Conservation (phyloP, 495 filamentous ascomycete species). For the Copromyces sp. region DNA sequence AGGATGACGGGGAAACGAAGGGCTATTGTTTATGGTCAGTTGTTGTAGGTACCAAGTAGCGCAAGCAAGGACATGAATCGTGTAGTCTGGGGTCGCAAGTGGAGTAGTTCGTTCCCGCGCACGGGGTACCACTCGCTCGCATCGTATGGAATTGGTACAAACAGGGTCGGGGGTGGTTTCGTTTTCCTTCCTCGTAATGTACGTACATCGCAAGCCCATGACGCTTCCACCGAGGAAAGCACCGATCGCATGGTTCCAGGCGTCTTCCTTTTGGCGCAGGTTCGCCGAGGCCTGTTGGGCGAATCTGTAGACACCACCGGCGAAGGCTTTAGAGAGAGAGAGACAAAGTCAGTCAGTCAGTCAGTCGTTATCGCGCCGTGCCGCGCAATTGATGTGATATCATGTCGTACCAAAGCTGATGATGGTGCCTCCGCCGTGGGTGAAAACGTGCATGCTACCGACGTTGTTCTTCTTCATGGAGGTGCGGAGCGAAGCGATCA, state of each 20-base stretch:
- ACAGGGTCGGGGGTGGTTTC: background rate
- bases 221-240: constrained; percentile 31
- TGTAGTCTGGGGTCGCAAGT: background rate
- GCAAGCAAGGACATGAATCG: background rate
- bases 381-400: background rate
- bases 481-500: constrained; percentile 73
- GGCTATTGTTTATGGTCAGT: constrained; percentile 32
- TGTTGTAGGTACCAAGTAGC: constrained; percentile 2
- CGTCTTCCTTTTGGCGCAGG: constrained; percentile 36
- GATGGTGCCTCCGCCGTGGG: constrained; percentile 37
- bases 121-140: background rate
- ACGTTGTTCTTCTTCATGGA: constrained; percentile 71
- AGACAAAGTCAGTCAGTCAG: constrained; percentile 21
- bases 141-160: background rate
- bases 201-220: constrained; percentile 29
- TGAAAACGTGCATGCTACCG: constrained; percentile 65
- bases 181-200: background rate
- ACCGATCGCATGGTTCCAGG: constrained; percentile 27
- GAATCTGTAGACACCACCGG: constrained; percentile 74
- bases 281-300: constrained; percentile 36
- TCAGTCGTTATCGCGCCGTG: background rate
- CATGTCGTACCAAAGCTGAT: constrained; percentile 28
- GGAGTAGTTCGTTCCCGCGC: background rate
- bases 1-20: constrained; percentile 70
- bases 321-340: constrained; percentile 40